Conservation (phyloP, 129 eudicot genomes). For the Helianthus tuberosus region DNA sequence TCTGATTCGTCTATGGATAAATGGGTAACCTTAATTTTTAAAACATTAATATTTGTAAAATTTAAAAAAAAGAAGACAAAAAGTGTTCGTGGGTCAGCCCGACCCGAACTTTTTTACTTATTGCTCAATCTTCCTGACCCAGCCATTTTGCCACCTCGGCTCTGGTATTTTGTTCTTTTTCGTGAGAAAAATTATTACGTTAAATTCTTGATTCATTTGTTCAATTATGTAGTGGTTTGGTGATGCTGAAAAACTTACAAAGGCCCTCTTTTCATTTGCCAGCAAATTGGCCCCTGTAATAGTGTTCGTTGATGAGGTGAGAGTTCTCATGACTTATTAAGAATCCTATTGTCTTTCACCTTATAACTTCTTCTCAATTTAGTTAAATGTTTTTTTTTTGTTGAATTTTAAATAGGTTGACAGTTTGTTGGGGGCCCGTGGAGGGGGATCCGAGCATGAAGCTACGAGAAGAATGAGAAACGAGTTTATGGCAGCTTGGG, state of each 20-base stretch:
- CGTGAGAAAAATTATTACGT: neutral
- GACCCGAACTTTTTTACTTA: neutral
- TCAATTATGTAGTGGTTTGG: conserved; percentile 88
- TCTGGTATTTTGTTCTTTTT: neutral
- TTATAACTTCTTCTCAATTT: neutral
- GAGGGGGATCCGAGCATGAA: conserved; percentile 96
- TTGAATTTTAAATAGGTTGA: conserved; percentile 63
- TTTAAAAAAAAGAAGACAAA: neutral
- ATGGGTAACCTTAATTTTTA: neutral
- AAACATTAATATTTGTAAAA: neutral
- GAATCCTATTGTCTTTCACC: no score
- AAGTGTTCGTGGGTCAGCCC: neutral
- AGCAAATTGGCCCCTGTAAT: conserved; percentile 97
- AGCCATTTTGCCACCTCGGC: neutral
- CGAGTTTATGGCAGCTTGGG: conserved; percentile 99
- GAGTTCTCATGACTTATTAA: neutral
- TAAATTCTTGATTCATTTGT: neutral
- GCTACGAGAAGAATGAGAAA: conserved; percentile 98
- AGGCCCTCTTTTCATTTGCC: conserved; percentile 95
- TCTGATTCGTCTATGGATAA: neutral
- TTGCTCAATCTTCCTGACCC: neutral
- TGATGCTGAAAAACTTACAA: conserved; percentile 97
- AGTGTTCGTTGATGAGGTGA: conserved; percentile 97
- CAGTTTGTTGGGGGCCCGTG: conserved; percentile 99
- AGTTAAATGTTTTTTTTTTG: neutral